Evolutionary conservation across 2,329 filamentous ascomycete genomes (phyloP), one percentile per base, ranked within the genome.

Genomic region (Xylariaceae sp.): DNA sequence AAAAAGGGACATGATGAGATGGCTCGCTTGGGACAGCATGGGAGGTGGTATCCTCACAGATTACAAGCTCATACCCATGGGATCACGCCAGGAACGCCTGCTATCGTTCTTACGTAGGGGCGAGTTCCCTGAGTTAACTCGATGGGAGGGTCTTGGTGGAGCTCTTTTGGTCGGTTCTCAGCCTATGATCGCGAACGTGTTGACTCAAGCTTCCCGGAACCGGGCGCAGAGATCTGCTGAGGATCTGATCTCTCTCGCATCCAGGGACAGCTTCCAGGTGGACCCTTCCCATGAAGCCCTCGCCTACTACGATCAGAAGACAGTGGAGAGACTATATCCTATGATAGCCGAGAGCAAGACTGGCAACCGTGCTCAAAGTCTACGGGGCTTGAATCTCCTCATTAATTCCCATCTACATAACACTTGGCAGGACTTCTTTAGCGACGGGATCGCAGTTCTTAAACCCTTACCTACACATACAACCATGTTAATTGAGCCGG

Each of bases 1-100:
- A 60, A 86, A 88, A 72, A 77, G 76, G 11, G 90, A 95, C 63
- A 69, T 97, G 37, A 86, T 90, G 79, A 82, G 88, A 64, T 97
- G 92, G 92, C 76, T 97, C 62, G 93, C 93, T 0, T 99, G 93
- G 92, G 90, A 90, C 56, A 87, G 88, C 61, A 94, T 96, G 90
- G 88, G 88, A 10, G 88, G 87, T 15, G 94, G 94, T 1, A 76
- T 97, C 41, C 79, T 97, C 52, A 82, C 88, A 13, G 87, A 93
- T 71, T 88, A 88, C 74, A 81, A 88, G n/a, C 81, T 91, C 30
- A 81, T 96, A 55, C 94, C 94, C 2, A 96, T 97, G 89, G 89
- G 84, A 0, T 72, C 84, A 15, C 83, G 86, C 65, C 84, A 92
- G 61, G 90, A 96, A 69, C 73, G 82, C 1, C 78, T 93, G 59